Percentiles rank a stretch among this genome's conserved stretches.
Evolutionary conservation across 768 basidiomycete species (phyloP).

Genomic region (Hericium alpestre): DNA sequence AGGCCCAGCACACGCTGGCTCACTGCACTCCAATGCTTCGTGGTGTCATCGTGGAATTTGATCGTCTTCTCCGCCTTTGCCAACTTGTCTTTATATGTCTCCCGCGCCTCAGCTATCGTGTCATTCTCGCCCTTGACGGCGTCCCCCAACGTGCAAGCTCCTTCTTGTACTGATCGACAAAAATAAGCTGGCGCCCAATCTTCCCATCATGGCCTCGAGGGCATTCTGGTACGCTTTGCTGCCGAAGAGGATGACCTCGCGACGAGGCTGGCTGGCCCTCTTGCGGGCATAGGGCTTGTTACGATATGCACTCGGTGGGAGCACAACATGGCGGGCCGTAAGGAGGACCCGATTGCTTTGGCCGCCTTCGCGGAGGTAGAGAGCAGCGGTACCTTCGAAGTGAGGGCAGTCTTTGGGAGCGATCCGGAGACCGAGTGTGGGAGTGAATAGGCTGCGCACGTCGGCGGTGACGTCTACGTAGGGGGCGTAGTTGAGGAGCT

Average conservation of each 20-base stretch:
- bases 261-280: not conserved
- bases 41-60: slow-evolving; percentile 19
- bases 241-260: slow-evolving; percentile 1
- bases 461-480: too few relatives aligned
- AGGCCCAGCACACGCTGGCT: slow-evolving; percentile 23
- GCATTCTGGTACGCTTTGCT: slow-evolving; percentile 3
- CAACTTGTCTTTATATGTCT: not conserved
- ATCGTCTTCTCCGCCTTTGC: slow-evolving; percentile 5
- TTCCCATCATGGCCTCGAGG: slow-evolving; percentile 3
- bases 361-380: slow-evolving; percentile 22
- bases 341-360: slow-evolving; percentile 20
- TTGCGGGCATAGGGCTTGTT: slow-evolving; percentile 9
- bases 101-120: not conserved
- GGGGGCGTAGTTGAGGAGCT: too few relatives aligned
- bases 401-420: too few relatives aligned
- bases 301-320: slow-evolving; percentile 18
- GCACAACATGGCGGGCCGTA: slow-evolving; percentile 27
- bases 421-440: too few relatives aligned
- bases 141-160: slow-evolving; percentile 15
- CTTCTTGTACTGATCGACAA: slow-evolving; percentile 13
- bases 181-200: not conserved
- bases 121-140: slow-evolving; percentile 15
- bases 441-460: too few relatives aligned
- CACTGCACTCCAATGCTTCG: slow-evolving; percentile 13
- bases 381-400: not conserved